These are phyloP conservation scores for Achaetomium macrosporum DNA, from an alignment of 2,329 filamentous ascomycete species.

Conservation along the genomic window DNA sequence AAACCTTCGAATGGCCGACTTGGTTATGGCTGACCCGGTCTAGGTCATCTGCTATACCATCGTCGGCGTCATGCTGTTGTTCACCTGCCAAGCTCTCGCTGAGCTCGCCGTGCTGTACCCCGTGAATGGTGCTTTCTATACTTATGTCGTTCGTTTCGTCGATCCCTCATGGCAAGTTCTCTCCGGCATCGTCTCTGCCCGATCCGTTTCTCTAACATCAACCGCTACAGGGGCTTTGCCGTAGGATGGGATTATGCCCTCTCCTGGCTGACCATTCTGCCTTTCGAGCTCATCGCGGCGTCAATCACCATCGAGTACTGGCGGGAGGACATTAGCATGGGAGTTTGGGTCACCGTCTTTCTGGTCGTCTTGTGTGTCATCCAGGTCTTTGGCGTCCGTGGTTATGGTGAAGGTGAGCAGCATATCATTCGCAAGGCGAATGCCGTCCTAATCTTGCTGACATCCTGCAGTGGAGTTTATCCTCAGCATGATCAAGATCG, in stretches of 20 bases:
- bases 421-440: constrained; percentile 20
- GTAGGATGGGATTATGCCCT: constrained; percentile 50
- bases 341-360: constrained; percentile 53
- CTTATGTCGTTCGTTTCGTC: constrained; percentile 55
- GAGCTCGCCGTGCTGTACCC: constrained; percentile 56
- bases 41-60: constrained; percentile 47
- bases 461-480: constrained; percentile 53
- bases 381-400: constrained; percentile 51
- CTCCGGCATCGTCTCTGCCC: too few relatives aligned
- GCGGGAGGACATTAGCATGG: constrained; percentile 44
- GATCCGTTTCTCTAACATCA: too few relatives aligned
- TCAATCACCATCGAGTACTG: constrained; percentile 50
- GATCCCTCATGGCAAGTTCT: constrained; percentile 49
- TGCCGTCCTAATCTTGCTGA: neutral
- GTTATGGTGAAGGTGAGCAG: constrained; percentile 52
- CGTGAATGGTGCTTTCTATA: constrained; percentile 57
- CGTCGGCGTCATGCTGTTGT: constrained; percentile 53
- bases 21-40: neutral
- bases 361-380: constrained; percentile 45
- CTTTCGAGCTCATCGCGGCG: constrained; percentile 50
- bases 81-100: constrained; percentile 54
- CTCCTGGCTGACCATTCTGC: constrained; percentile 43
- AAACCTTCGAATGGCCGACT: neutral
- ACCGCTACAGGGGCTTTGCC: constrained; percentile 40
- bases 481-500: constrained; percentile 68